Base-by-base conservation (phyloP, 331 rosid species). In the Arachis monticola region DNA sequence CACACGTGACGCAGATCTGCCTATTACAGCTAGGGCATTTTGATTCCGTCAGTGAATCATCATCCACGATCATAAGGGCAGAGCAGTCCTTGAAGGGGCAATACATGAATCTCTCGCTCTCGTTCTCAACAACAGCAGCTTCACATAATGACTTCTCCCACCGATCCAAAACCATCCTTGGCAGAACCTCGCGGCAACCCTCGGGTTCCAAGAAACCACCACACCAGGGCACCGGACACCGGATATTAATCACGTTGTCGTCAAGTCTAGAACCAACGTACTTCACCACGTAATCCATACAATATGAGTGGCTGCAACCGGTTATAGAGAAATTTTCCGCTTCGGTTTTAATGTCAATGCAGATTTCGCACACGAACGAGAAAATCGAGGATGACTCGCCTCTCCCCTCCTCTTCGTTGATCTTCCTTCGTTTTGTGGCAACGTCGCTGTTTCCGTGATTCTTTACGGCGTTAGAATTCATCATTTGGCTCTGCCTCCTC, bases 141-240 rank as follows among this genome's bases (percentile, higher is more conserved):
- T 92, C 94, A 1, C 98, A 88, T 62, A 86, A 8, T 0, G 89
- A 88, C 0, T 13, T 44, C 3, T 88, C 91, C 98, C 98, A 92
- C 66, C 80, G 65, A 5, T 81, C 80, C 6, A 83, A 86, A 10
- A 83, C 82, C 56, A 60, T 62, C 0, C 30, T 2, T 0, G 92
- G 79, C 0, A 90, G 79, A 51, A 92, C 84, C 4, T 41, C 9
- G 0, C 90, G 81, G 13, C 96, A 90, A 3, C 78, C 68, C 22
- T 87, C 85, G 0, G 89, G 84, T 13, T 87, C 94, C 31, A 90
- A 12, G 31, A 85, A 22, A 3, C 92, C 92, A 7, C 51, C n/a
- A 64, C 98, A 92, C 1, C 66, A 81, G 0, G 84, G n/a, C 10
- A 77, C 91, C 0, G 96, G 98, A 14, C 96, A 92, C 4, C 75